Evolutionary conservation across 257 asterid genomes (phyloP).

Genomic region (Salvia hispanica): DNA sequence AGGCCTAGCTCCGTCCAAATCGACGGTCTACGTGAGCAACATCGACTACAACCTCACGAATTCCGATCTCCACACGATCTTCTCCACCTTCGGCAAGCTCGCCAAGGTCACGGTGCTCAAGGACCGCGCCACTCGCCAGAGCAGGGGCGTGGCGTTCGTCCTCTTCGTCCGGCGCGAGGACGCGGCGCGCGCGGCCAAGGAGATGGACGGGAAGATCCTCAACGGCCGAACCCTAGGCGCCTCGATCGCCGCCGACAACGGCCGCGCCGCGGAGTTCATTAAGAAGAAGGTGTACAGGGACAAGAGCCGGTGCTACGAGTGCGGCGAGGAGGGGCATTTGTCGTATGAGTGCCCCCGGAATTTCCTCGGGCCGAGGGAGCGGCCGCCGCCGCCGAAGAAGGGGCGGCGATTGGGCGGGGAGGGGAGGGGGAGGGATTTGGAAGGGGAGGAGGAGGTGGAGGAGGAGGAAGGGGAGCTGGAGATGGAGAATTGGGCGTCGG

Average conservation of each 20-base stretch:
- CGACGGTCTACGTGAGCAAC: constrained; percentile 91
- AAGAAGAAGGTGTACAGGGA: constrained; percentile 82
- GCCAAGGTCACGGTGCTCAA: constrained; percentile 94
- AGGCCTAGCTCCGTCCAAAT: constrained; percentile 88
- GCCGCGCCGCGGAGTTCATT: constrained; percentile 90
- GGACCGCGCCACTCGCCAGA: constrained; percentile 77
- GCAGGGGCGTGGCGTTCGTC: constrained; percentile 90
- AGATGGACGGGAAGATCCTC: constrained; percentile 68
- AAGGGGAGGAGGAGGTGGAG: constrained; percentile 39
- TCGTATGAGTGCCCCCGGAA: constrained; percentile 90
- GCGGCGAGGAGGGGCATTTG: constrained; percentile 92
- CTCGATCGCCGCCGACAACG: constrained; percentile 92
- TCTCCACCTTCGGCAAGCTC: constrained; percentile 93
- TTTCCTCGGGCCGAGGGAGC: constrained; percentile 74
- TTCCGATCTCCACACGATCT: constrained; percentile 87
- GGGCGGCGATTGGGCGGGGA: constrained; percentile 56
- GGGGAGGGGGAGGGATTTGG: constrained; percentile 35
- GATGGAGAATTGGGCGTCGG: constrained; percentile 91
- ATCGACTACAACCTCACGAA: constrained; percentile 82
- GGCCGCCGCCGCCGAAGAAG: constrained; percentile 79
- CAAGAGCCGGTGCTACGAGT: constrained; percentile 92
- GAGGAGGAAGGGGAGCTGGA: constrained; percentile 58
- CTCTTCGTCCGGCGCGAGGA: constrained; percentile 81
- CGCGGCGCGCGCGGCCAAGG: constrained; percentile 69
- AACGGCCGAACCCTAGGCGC: constrained; percentile 82